phyloP scores from a whole-genome alignment of 2,329 filamentous ascomycete species.

The Ophiostoma sp. region DNA sequence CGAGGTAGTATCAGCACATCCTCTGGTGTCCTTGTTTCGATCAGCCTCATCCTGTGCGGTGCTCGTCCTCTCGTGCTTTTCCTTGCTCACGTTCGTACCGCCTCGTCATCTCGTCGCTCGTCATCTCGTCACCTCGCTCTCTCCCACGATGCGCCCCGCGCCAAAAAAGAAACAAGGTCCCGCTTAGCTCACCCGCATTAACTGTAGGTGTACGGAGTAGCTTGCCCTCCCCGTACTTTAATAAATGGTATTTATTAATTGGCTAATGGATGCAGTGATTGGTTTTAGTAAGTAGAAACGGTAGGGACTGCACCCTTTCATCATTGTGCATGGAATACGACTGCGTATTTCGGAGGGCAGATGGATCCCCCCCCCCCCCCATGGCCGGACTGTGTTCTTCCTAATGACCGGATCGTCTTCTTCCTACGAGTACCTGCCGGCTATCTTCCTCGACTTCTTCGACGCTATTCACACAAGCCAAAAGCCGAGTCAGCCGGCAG shows the following conservation, averaged over 20 bases:
- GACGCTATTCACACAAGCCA: neutral
- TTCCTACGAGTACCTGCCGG: too few species aligned
- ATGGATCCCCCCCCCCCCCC: neutral
- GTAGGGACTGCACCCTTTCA: neutral
- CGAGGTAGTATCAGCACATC: neutral
- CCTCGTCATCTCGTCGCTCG: neutral
- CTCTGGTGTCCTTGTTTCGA: neutral
- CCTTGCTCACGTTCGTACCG: neutral
- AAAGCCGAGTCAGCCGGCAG: slow-evolving; percentile 5
- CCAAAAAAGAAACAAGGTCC: neutral
- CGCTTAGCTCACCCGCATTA: slow-evolving; percentile 1
- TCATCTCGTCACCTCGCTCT: slow-evolving; percentile 2
- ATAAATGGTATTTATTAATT: neutral
- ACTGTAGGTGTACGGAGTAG: neutral
- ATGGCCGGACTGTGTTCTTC: too few species aligned
- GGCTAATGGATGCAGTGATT: neutral
- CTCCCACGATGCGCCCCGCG: slow-evolving; percentile 9
- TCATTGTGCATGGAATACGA: slow-evolving; percentile 1
- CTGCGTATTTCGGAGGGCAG: neutral
- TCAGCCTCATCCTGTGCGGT: neutral
- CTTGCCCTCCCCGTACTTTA: neutral
- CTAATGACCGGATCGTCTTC: too few species aligned
- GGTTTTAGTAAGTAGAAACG: neutral
- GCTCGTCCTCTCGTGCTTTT: slow-evolving; percentile 4
- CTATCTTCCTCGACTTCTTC: too few species aligned